Base-by-base conservation (phyloP, 257 asterid species). In the Lantana camara region DNA sequence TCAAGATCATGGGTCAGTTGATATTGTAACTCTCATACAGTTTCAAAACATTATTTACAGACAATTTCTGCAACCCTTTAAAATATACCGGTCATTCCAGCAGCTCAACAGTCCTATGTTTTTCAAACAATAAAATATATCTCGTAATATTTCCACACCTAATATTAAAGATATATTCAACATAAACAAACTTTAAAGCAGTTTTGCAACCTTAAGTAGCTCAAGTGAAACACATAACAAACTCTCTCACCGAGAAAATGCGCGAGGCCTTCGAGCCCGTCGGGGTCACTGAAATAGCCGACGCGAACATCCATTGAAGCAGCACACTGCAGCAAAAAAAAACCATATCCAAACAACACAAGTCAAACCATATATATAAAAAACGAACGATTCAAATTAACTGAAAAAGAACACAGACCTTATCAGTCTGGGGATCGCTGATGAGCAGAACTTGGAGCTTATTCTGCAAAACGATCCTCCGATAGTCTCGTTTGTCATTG, bases 201-300 rank as follows among this genome's bases (percentile, higher is more conserved):
- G n/a, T n/a, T n/a, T n/a, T n/a, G n/a, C n/a, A n/a, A n/a, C n/a
- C n/a, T n/a, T n/a, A n/a, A n/a, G n/a, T n/a, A n/a, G n/a, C n/a
- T n/a, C n/a, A n/a, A n/a, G 32, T 27, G 32, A 27, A 35, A 9
- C 40, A 16, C 5, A 15, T 3, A 1, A 45, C 23, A 30, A 60
- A 16, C 49, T 22, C 72, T n/a, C n/a, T 79, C 79, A 94, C 99
- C 99, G 9, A 94, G 95, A 74, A 94, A 94, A 80, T 94, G 99
- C 6, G 99, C 99, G 62, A 94, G 97, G 66, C 99, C 99, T 74
- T 88, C 93, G n/a, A 94, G 95, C 45, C 97, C 97, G 34, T 84
- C 81, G 3, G 99, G 99, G 68, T 94, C 97, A 52, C 97, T 88
- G 76, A 88, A 94, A 40, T 90, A 71, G 76, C 99, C 99, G n/a